Evolutionary conservation across 148 eudicot genomes (phyloP).

Genomic region (Selenicereus undatus): DNA sequence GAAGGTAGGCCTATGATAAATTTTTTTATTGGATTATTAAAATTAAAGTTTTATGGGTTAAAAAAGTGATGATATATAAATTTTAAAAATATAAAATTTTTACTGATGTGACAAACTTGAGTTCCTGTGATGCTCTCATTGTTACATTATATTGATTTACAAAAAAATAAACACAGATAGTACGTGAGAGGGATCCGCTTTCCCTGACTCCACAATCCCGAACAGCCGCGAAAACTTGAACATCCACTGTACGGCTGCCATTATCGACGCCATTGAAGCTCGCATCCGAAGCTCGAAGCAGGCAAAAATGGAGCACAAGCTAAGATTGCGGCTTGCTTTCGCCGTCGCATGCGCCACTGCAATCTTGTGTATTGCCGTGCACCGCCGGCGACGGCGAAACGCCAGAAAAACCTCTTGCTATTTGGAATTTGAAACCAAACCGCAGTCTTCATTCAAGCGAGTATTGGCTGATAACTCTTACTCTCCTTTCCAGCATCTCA

Average conservation of each 20-base stretch:
- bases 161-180: too few species aligned
- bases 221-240: constrained; percentile 6
- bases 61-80: too few species aligned
- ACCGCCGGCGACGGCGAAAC: constrained; percentile 34
- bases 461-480: constrained; percentile 84
- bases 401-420: constrained; percentile 43
- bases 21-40: too few species aligned
- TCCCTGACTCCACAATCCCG: neutral
- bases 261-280: neutral
- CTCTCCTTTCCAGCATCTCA: constrained; percentile 74
- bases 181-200: too few species aligned
- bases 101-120: too few species aligned
- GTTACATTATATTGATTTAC: too few species aligned
- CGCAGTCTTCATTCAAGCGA: constrained; percentile 66
- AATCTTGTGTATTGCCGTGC: constrained; percentile 27
- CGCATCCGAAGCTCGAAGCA: neutral
- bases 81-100: too few species aligned
- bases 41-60: too few species aligned
- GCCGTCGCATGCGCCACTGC: constrained; percentile 38
- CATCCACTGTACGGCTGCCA: neutral
- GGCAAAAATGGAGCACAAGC: constrained; percentile 32
- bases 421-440: constrained; percentile 52
- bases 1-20: too few species aligned
- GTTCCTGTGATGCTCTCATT: too few species aligned
- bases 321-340: constrained; percentile 34